Evolutionary conservation across 805 yeast species (phyloP), one percentile per base, ranked within the genome.

Genomic region (Zygosaccharomyces lentus): DNA sequence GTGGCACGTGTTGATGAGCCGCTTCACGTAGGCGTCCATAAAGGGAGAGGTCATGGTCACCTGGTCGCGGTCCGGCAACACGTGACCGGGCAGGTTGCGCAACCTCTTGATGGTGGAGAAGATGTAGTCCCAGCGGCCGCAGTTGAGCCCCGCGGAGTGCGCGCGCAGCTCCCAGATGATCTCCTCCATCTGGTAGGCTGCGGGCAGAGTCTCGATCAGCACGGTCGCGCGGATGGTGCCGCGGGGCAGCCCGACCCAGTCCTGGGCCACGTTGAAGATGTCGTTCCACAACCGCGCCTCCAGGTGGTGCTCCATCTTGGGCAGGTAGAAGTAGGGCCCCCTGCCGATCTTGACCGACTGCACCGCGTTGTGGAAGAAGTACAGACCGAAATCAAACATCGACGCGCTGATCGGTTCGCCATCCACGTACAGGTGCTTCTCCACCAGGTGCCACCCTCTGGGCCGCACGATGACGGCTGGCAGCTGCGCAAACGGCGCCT

Each of bases 91-190:
- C 58, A 79, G 77, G 67, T 81, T 82, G 69, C 89, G 77, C 55
- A 85, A 75, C 35, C 85, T 73, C 68, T 85, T 85, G 65, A 85
- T 84, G 51, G 87, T 82, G 31, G 87, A 80, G 70, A 85, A 85
- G 67, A 85, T 84, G 69, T 85, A 85, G 68, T 85, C 95, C 91
- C 93, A 85, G 70, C 95, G 77, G 57, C 95, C 95, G 74, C 93
- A 85, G 70, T 85, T 85, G 66, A 85, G 75, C 46, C 93, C 95
- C 8, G 84, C 76, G 44, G 85, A 82, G 66, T 85, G 95, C 42
- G 79, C 81, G 66, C 88, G 75, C 61, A 85, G 73, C 60, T 85
- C 85, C 61, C 79, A 85, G 58, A 85, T 77, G 55, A 85, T 84
- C 68, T 85, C 95, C 62, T 85, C 90, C 82, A 85, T 80, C 68